phyloP scores from a whole-genome alignment of 179 eudicot species.

The Drosera spatulata region DNA sequence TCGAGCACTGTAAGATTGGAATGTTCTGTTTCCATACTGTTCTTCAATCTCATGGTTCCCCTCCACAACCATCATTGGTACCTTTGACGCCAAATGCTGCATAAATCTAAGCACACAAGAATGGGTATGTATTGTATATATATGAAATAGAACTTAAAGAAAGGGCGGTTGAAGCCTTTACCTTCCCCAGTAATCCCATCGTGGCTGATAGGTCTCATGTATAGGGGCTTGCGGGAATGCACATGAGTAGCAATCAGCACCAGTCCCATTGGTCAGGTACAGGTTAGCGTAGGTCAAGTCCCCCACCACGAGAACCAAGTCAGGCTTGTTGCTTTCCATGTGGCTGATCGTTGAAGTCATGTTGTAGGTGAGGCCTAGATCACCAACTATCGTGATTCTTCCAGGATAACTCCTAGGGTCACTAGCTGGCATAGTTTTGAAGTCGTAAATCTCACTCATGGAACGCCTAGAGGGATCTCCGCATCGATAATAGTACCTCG shows the following conservation, averaged over 20 bases:
- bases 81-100: constrained; percentile 66
- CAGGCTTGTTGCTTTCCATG: constrained; percentile 61
- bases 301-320: constrained; percentile 75
- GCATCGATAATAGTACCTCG: constrained; percentile 66
- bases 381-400: constrained; percentile 75
- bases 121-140: too few species aligned
- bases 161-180: neutral
- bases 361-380: constrained; percentile 89
- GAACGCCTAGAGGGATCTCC: constrained; percentile 78
- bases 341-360: constrained; percentile 64
- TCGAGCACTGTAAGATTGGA: constrained; percentile 82
- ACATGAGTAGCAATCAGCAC: constrained; percentile 90
- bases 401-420: constrained; percentile 50
- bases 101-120: constrained; percentile 38
- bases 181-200: constrained; percentile 99
- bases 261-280: constrained; percentile 85
- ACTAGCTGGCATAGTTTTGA: constrained; percentile 81
- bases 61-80: constrained; percentile 92
- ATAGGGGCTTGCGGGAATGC: constrained; percentile 73
- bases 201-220: constrained; percentile 95
- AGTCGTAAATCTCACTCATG: constrained; percentile 45
- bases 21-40: constrained; percentile 56
- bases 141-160: too few species aligned
- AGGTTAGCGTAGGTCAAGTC: constrained; percentile 87
- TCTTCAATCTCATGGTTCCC: constrained; percentile 95